Evolutionary conservation across 495 filamentous ascomycete species (phyloP), one percentile per base, ranked within the genome.

Genomic region (Penicillium samsonianum): DNA sequence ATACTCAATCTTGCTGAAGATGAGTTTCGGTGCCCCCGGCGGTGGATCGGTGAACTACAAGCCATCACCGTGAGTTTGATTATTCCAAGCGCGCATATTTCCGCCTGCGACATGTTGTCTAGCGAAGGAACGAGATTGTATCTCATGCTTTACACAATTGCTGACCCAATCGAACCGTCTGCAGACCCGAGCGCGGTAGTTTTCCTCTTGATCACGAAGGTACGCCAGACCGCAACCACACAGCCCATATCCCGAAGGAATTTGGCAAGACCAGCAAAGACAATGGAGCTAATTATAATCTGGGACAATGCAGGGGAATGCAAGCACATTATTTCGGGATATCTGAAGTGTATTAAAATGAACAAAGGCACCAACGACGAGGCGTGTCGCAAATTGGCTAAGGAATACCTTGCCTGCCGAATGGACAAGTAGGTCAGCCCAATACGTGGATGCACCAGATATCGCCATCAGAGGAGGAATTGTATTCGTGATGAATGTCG

Each of bases 151-250:
- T 8, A 7, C 3, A 35, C 3, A 26, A 14, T 54, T 28, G 33
- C 50, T 56, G 38, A 57, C 35, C 12, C 31, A 25, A 46, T 46
- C 16, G 3, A 22, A 38, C 26, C 1, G 4, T 30, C 3, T 43
- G 58, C 61, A 95, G 91, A 47, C 94, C 94, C 0, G 91, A 98
- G 71, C 89, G 94, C 53, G 94, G 94, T 43, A 95, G 91, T 70
- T 98, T 98, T 66, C 94, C 94, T 22, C 86, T 98, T 43, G 94
- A 98, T 68, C 93, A 96, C 62, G 91, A 96, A 65, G 92, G 91
- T 92, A 77, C 38, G 59, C 30, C 23, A 17, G 23, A 35, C 50
- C 28, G 35, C 46, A 48, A 5, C 25, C 42, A 7, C 14, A 44
- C 12, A 28, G 1, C 14, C 10, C 20, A 26, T n/a, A 42, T 31